Percentiles rank a stretch among this genome's conserved stretches.
These are phyloP conservation scores for Neltuma alba DNA, from an alignment of 306 rosid species.

Conservation along the genomic window DNA sequence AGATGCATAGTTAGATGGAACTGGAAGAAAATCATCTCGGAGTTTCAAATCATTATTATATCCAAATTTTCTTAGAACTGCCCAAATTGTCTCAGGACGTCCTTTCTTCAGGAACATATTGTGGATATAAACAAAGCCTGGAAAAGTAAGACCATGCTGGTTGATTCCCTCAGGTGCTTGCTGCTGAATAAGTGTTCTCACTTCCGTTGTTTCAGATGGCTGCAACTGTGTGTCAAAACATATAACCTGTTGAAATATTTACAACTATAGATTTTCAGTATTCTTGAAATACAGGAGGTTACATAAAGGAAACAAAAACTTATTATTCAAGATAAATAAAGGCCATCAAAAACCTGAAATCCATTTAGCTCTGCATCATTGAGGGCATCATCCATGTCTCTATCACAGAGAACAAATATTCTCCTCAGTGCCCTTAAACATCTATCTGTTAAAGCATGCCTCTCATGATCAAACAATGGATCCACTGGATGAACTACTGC, in stretches of 20 bases:
- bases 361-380: conserved; percentile 81
- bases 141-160: conserved; percentile 77
- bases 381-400: conserved; percentile 93
- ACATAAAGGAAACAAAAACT: background rate
- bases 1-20: conserved; percentile 70
- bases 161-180: conserved; percentile 78
- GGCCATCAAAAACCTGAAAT: conserved; percentile 72
- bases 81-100: conserved; percentile 85
- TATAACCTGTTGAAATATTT: conserved; percentile 55
- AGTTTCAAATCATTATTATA: conserved; percentile 80
- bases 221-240: conserved; percentile 83
- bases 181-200: conserved; percentile 78
- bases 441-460: conserved; percentile 60
- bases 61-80: conserved; percentile 85
- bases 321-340: conserved; percentile 28
- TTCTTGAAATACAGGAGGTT: conserved; percentile 17
- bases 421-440: conserved; percentile 86
- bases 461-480: conserved; percentile 84
- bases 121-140: conserved; percentile 78
- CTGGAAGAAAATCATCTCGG: conserved; percentile 65
- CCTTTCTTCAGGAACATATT: conserved; percentile 75
- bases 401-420: conserved; percentile 82
- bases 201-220: conserved; percentile 62
- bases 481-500: conserved; percentile 87
- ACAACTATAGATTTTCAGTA: conserved; percentile 35